Evolutionary conservation across 164 flowering plant genomes (phyloP), one percentile per base, ranked within the genome.

Genomic region (Berberis thunbergii): DNA sequence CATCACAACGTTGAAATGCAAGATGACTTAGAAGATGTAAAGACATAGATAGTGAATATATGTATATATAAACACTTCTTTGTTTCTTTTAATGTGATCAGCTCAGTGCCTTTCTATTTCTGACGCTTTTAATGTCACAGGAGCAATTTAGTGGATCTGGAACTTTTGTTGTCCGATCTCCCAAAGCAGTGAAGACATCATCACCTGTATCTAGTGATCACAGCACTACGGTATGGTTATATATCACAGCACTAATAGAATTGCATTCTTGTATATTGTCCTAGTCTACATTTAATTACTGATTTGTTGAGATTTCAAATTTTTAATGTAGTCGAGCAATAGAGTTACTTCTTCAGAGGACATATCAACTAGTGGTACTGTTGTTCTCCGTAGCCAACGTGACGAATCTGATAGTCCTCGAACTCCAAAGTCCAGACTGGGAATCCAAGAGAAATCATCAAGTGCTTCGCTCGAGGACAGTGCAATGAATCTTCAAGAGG

Each of bases 401-500:
- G 96, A 85, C 73, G 96, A 88, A 61, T 69, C 76, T 48, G 97
- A 82, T 62, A 76, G 86, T 66, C 93, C 97, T 60, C 78, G 83
- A 72, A 93, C 93, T 65, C 89, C 96, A 59, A 93, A 79, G 71
- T 86, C 97, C 38, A 86, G 86, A 70, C 74, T 93, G 59, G 96
- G 97, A 40, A 69, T 81, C 57, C 86, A 77, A 71, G 97, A 86
- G 69, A 84, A 79, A 78, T 75, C 84, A 67, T 93, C 89, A 45
- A 85, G 75, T 78, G 81, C 90, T 55, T 77, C 87, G 10, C 65
- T 61, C 63, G 97, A 93, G 82, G 98, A 93, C 66, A 93, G 98
- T 81, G 83, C 85, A 7, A 48, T 62, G 61, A 88, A 93, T 72
- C 91, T 93, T 69, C 87, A 92, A 13, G 92, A 89, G 97, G 98